Evolutionary conservation across 1,139 yeast species (phyloP), one percentile per base, ranked within the genome.

Genomic region (Yamadazyma conglobata): DNA sequence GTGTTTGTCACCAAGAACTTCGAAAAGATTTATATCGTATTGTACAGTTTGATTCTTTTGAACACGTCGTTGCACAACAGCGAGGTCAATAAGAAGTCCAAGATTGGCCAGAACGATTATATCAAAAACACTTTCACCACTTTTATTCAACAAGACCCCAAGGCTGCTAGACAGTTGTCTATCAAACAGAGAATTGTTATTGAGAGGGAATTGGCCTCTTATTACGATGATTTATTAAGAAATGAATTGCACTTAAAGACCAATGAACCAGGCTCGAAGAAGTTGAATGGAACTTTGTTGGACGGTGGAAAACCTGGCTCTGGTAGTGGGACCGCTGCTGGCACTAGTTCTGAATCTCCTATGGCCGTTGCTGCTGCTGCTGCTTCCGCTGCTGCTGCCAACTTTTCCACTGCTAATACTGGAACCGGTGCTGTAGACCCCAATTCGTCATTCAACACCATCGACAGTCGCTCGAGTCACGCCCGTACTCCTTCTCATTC

Each of bases 1-100:
- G 61, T 70, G 9, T 76, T 78, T 48, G 70, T 63, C 39, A 67
- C 73, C 14, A 51, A 68, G 28, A 70, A 76, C 44, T 70, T 73
- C 32, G 83, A 76, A 40, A 74, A 80, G 27, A 77, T 84, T 36
- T 86, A 85, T 50, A 77, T 88, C 24, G 64, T 86, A 9, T 70
- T 86, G 24, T 87, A 85, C 57, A 73, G 89, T 6, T 65, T 87
- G 44, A 69, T 87, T 34, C 68, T 87, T 34, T 65, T 86, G 33
- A 87, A 87, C 48, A 79, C 87, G 2, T 80, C 82, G 23, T 58
- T 81, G 30, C 83, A 79, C 52, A 77, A 77, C 41, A 53, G 58
- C 10, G 76, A 67, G 39, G 53, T 66, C 19, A 56, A 52, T 35
- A 65, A 59, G 39, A 60, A 60, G 41, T 57, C 64, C 21, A 61